Evolutionary conservation across 2,329 filamentous ascomycete genomes (phyloP), one percentile per base, ranked within the genome.

Genomic region (Arthrinium phaeospermum): DNA sequence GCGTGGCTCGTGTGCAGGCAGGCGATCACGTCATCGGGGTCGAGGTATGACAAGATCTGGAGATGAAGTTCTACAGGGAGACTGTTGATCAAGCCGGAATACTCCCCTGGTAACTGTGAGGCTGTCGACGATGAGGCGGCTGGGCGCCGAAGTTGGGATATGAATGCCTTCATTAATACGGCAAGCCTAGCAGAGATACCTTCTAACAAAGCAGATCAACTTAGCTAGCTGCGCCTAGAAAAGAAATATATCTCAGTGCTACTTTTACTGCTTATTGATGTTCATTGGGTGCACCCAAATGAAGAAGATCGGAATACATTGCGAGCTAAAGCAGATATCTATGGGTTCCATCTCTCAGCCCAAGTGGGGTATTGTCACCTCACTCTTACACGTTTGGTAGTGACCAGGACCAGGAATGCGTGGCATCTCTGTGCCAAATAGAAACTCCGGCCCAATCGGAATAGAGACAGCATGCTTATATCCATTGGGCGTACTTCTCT

Each of bases 1-100:
- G 71, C 44, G n/a, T 74, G 77, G 30, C 76, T 78, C 10, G 75
- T 75, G 27, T 70, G 73, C 5, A 79, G 71, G 22, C 72, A 75
- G 1, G 76, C 75, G 6, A 75, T 72, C 51, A 80, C 68, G 24
- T 80, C 79, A 4, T 71, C 68, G 4, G 75, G 77, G n/a, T 75
- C 76, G 22, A 80, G 73, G 70, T 79, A 57, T 10, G 70, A 69
- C 46, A 80, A 71, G 24, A 80, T 73, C 30, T 78, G 72, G 27
- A 76, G 70, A 69, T 79, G 78, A 13, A 80, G 74, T 72, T 80
- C 79, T 49, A 80, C 76, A 0, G 79, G 79, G 19, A 80, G 77
- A 27, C 77, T 74, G 22, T 74, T 78, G 71, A 80, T 72, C 27
- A 77, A 22, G 57, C 57, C 41, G 34, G 57, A 34, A 41, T 64